Conservation (phyloP, 73 alveolate species). For the Strombidium stylifer region DNA sequence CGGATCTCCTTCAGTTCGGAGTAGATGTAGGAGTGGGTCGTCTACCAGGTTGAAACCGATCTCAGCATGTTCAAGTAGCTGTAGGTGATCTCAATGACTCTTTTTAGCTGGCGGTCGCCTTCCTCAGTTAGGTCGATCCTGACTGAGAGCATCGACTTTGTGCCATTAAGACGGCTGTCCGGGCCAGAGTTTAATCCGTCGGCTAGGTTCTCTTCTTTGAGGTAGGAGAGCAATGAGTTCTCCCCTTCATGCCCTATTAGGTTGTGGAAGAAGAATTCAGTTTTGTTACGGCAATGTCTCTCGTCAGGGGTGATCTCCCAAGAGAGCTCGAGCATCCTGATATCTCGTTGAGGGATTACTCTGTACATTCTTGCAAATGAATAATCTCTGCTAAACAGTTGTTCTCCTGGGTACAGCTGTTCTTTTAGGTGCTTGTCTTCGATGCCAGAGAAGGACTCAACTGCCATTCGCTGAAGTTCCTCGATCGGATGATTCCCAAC, state of each 20-base stretch:
- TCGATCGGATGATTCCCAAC: conserved; percentile 69
- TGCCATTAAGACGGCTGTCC: background rate
- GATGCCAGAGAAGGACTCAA: conserved; percentile 65
- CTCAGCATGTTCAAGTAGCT: conserved; percentile 9
- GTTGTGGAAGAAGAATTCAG: conserved; percentile 75
- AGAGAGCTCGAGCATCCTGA: conserved; percentile 39
- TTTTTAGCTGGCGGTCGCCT: conserved; percentile 73
- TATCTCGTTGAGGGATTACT: conserved; percentile 73
- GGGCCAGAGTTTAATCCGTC: conserved; percentile 55
- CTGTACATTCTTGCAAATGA: no score
- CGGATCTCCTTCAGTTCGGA: no score
- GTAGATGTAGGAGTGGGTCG: no score
- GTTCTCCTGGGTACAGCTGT: no score
- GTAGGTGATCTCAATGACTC: conserved; percentile 52
- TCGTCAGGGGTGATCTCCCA: conserved; percentile 68
- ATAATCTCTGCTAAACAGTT: no score
- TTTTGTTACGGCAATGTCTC: conserved; percentile 66
- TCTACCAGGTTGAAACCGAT: no score
- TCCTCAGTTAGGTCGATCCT: conserved; percentile 80
- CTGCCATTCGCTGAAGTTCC: conserved; percentile 59
- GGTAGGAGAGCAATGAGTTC: conserved; percentile 80
- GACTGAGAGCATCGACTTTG: conserved; percentile 27
- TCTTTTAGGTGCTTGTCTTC: conserved; percentile 51
- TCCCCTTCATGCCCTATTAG: conserved; percentile 95
- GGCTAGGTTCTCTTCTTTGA: conserved; percentile 80